Percentiles rank a stretch among this genome's conserved stretches.
Evolutionary conservation across 148 eudicot genomes (phyloP).

Genomic region (Amaranthus palmeri): DNA sequence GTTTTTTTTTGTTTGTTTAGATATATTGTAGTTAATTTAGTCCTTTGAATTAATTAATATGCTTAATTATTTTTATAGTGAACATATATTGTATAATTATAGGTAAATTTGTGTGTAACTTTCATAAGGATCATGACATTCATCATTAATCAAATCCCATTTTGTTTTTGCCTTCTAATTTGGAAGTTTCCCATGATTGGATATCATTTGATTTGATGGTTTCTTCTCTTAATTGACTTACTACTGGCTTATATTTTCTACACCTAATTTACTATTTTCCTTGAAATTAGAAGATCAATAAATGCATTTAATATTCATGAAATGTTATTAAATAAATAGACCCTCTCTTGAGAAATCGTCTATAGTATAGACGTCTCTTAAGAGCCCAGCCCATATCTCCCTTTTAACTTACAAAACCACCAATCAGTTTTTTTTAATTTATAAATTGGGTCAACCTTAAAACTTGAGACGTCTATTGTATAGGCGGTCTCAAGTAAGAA

Average conservation of each 20-base stretch:
- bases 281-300: neutral
- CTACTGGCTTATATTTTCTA: neutral
- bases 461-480: too few species aligned
- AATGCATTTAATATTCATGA: neutral
- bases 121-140: conserved; percentile 12
- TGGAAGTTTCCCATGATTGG: conserved; percentile 20
- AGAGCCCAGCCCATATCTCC: too few species aligned
- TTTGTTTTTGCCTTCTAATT: conserved; percentile 9
- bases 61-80: conserved; percentile 3
- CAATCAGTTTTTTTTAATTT: too few species aligned
- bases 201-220: conserved; percentile 10
- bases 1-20: neutral
- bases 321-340: conserved; percentile 15
- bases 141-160: conserved; percentile 23
- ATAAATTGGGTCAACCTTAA: too few species aligned
- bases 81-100: conserved; percentile 20
- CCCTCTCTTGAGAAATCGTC: neutral
- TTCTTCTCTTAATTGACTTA: conserved; percentile 12
- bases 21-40: neutral
- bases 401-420: too few species aligned
- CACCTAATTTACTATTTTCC: neutral
- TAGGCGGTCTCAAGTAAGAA: too few species aligned
- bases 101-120: conserved; percentile 19
- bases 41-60: neutral
- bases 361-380: neutral